Base-by-base conservation (phyloP, 495 filamentous ascomycete species). In the Platismatia glauca region DNA sequence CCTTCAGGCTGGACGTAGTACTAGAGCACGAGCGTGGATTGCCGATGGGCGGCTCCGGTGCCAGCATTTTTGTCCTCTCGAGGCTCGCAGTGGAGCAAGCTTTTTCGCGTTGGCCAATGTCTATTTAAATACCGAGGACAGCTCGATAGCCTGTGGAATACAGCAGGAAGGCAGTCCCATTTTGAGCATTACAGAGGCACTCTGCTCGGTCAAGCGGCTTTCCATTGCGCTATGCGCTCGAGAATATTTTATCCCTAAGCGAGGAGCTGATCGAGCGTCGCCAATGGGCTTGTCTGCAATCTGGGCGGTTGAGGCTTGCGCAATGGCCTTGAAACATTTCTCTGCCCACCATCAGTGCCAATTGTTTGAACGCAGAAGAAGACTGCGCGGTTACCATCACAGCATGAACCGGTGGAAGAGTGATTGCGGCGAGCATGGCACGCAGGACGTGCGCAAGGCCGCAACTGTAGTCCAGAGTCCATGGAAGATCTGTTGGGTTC, bases 131-230 rank as follows among this genome's bases (percentile, higher is more conserved):
- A 44, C 20, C 3, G 20, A 22, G 20, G 41, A 44, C 41, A 22
- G 41, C 41, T 29, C 35, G 20, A 22, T 9, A 29, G 34, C 0
- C 22, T 41, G 15, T 29, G 27, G 33, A n/a, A 8, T 15, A 59
- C 37, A 59, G n/a, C 57, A 59, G 20, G 35, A 59, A 29, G 57
- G 57, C 15, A 59, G 16, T 12, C 57, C n/a, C 35, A 59, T 43
- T 4, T 44, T 59, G 1, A 39, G 57, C 57, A 43, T 59, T 6
- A 33, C 57, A 59, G 37, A 59, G 57, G 18, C 57, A 59, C 5
- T 59, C 57, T 7, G 57, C 57, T 41, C 57, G 57, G 37, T 43
- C 35, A n/a, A 59, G 56, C 24, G 8, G 52, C 55, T 44, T 41
- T 63, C 60, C 52, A 63, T 58, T 22, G 37, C 15, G 57, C 57